Conservation (phyloP, 2,329 filamentous ascomycete species). For the Paecilomyces dactylethromorphus region DNA sequence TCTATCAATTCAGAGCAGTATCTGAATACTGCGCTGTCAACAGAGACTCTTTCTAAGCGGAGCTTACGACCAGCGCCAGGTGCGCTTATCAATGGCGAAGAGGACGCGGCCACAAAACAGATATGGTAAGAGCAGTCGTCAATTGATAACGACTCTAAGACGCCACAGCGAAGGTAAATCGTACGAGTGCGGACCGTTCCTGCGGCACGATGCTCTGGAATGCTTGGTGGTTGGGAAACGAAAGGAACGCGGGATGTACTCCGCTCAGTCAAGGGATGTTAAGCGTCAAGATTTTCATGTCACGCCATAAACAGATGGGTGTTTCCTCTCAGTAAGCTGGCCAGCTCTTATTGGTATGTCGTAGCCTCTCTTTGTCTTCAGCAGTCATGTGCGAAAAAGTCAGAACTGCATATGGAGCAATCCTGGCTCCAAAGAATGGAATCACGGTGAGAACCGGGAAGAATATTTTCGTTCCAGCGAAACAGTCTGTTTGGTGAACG, state of each 20-base stretch:
- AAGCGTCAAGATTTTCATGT: not conserved
- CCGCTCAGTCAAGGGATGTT: not conserved
- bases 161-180: not conserved
- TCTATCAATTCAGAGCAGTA: constrained; percentile 1
- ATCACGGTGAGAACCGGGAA: not conserved
- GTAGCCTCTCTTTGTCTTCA: not conserved
- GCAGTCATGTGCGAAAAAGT: not conserved
- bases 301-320: not conserved
- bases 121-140: not conserved
- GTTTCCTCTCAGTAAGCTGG: not conserved
- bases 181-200: not conserved
- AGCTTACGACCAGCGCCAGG: not conserved
- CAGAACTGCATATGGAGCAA: not conserved
- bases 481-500: not conserved
- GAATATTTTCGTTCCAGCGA: not conserved
- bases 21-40: too few relatives aligned
- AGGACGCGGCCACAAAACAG: not conserved
- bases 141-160: not conserved
- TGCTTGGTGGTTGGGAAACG: not conserved
- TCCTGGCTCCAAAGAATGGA: not conserved
- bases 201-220: not conserved
- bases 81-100: not conserved
- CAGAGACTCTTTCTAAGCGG: not conserved
- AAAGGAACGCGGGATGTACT: not conserved
- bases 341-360: not conserved